Percentiles rank a stretch among this genome's conserved stretches.
Conservation (phyloP, 257 asterid species). For the Ballota nigra region DNA sequence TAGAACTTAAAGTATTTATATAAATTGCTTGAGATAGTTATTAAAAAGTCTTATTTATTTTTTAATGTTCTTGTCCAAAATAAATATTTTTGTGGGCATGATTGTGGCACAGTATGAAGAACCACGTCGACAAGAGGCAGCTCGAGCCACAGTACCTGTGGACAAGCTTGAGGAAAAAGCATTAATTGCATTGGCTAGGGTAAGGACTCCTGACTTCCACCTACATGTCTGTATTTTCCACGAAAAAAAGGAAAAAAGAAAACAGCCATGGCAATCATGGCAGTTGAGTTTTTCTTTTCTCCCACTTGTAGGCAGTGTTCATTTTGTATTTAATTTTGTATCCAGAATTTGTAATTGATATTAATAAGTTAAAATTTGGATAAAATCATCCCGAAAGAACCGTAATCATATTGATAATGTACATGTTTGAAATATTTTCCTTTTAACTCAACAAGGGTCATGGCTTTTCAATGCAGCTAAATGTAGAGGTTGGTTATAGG, state of each 20-base stretch:
- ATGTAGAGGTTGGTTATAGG: background rate
- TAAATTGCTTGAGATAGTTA: constrained; percentile 18
- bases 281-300: background rate
- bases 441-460: background rate
- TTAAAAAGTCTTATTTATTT: background rate
- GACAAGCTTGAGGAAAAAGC: constrained; percentile 97
- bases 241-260: background rate
- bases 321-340: background rate
- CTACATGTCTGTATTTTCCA: constrained; percentile 9
- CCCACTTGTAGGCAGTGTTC: background rate
- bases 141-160: constrained; percentile 72
- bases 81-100: constrained; percentile 15
- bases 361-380: background rate
- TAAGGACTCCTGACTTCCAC: constrained; percentile 34
- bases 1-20: background rate
- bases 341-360: background rate
- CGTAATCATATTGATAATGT: background rate
- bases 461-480: background rate
- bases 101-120: constrained; percentile 74
- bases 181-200: constrained; percentile 83
- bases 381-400: background rate
- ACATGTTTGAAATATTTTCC: background rate
- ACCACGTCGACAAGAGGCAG: constrained; percentile 69
- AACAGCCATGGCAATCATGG: background rate
- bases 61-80: background rate